These are phyloP conservation scores for Penicillium occitanis DNA, from an alignment of 2,329 filamentous ascomycete genomes.

Conservation along the genomic window DNA sequence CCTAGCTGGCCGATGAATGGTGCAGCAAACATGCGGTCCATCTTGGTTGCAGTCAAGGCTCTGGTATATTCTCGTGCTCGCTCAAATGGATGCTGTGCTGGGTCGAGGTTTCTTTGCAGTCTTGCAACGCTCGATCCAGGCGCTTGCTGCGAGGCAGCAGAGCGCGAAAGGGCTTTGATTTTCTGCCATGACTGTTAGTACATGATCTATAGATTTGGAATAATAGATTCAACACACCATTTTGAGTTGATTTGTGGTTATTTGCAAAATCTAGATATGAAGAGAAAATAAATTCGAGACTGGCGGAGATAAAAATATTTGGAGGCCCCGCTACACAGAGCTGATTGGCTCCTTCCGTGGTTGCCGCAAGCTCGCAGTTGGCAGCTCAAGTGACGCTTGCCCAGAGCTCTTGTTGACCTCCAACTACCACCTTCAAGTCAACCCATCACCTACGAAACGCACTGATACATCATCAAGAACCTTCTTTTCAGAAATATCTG, in stretches of 20 bases:
- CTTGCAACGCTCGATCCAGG: conserved; percentile 48
- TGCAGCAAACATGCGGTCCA: conserved; percentile 87
- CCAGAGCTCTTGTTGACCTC: conserved; percentile 12
- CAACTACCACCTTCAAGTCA: conserved; percentile 7
- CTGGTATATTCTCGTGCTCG: conserved; percentile 80
- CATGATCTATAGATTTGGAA: not conserved
- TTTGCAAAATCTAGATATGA: not conserved
- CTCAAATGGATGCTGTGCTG: conserved; percentile 86
- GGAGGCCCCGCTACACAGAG: not conserved
- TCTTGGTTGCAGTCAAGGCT: conserved; percentile 79
- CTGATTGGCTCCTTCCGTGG: conserved; percentile 13
- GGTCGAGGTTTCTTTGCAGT: conserved; percentile 64
- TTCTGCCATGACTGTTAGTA: conserved; percentile 41
- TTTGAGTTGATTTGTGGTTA: not conserved
- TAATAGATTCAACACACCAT: not conserved
- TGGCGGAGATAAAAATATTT: conserved; percentile 19
- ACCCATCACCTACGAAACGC: conserved; percentile 1
- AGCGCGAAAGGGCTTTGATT: conserved; percentile 56
- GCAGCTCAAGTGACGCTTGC: conserved; percentile 16
- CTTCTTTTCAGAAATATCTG: not conserved
- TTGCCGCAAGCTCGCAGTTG: conserved; percentile 14
- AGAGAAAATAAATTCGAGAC: conserved; percentile 11
- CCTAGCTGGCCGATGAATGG: conserved; percentile 87
- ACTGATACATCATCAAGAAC: not conserved
- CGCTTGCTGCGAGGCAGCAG: conserved; percentile 48